Conservation (phyloP, 345 rosid genomes). For the Populus davidiana region DNA sequence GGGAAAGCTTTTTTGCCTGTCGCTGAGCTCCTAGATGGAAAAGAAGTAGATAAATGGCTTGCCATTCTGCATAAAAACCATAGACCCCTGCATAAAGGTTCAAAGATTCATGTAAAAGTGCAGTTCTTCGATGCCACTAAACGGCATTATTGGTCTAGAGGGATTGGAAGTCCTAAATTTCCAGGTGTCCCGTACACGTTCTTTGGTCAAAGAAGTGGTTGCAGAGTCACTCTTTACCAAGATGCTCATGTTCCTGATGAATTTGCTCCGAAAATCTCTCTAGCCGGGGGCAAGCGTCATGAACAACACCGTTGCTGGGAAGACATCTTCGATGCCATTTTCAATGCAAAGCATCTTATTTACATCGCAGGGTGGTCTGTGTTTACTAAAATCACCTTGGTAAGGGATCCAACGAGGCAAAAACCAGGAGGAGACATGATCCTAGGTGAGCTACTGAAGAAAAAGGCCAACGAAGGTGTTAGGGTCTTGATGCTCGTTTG, state of each 20-base stretch:
- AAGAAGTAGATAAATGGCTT: slow-evolving; percentile 44
- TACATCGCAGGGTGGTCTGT: slow-evolving; percentile 61
- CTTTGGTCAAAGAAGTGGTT: slow-evolving; percentile 42
- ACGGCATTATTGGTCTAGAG: slow-evolving; percentile 40
- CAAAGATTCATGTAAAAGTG: slow-evolving; percentile 44
- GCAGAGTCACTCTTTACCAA: slow-evolving; percentile 52
- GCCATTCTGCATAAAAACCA: slow-evolving; percentile 18
- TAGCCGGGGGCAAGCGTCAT: slow-evolving; percentile 32
- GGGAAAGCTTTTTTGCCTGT: slow-evolving; percentile 49
- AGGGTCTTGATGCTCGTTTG: slow-evolving; percentile 54
- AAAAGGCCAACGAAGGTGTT: slow-evolving; percentile 51
- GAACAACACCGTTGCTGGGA: slow-evolving; percentile 47
- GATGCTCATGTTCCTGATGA: slow-evolving; percentile 49
- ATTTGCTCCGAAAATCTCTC: slow-evolving; percentile 31
- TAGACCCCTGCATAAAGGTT: slow-evolving; percentile 18
- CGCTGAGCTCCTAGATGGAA: slow-evolving; percentile 31
- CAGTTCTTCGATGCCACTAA: slow-evolving; percentile 31
- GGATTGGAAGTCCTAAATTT: slow-evolving; percentile 37
- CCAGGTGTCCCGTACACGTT: slow-evolving; percentile 51
- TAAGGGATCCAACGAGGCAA: slow-evolving; percentile 40
- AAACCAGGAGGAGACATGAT: slow-evolving; percentile 35
- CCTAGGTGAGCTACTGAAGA: slow-evolving; percentile 52
- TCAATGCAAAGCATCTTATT: slow-evolving; percentile 45
- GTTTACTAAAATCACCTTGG: slow-evolving; percentile 36
- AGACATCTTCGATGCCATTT: slow-evolving; percentile 48